These are phyloP conservation scores for Takashimella tepidaria DNA, from an alignment of 1,284 basidiomycete genomes.

Conservation along the genomic window DNA sequence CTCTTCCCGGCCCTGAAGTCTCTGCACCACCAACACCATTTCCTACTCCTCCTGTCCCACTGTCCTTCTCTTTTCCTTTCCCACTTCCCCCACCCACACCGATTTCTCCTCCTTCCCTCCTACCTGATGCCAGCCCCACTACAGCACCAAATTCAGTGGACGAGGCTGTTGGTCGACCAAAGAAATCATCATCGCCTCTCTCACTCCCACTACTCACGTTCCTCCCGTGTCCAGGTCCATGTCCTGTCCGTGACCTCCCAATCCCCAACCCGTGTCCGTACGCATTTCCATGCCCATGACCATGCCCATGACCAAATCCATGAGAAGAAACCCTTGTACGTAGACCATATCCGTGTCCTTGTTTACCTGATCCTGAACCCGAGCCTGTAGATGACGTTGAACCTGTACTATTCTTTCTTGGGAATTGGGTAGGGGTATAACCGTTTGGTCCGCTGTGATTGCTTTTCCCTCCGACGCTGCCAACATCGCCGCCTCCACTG, in stretches of 20 bases:
- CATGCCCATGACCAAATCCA: too few species aligned
- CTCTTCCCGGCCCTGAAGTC: background rate
- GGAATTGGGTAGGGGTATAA: background rate
- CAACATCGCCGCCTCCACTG: background rate
- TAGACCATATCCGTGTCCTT: slow-evolving; percentile 2
- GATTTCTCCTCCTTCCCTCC: background rate
- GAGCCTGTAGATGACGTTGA: background rate
- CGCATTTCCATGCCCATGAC: background rate
- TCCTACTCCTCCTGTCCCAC: too few species aligned
- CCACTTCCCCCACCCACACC: background rate
- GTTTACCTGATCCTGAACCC: background rate
- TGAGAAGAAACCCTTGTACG: too few species aligned
- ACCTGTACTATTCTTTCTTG: background rate
- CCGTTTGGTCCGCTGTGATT: too few species aligned
- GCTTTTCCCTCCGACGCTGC: too few species aligned
- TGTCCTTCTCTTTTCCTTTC: slow-evolving; percentile 3
- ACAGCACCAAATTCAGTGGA: too few species aligned
- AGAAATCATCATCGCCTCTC: background rate
- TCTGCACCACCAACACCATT: background rate
- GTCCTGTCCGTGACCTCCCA: background rate
- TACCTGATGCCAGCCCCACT: background rate
- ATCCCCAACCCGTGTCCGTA: slow-evolving; percentile 2
- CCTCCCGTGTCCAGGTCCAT: slow-evolving; percentile 1
- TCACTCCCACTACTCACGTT: background rate
- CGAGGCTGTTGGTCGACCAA: background rate